These are phyloP conservation scores for Ustilago curta DNA, from an alignment of 1,284 basidiomycete species.

Conservation along the genomic window DNA sequence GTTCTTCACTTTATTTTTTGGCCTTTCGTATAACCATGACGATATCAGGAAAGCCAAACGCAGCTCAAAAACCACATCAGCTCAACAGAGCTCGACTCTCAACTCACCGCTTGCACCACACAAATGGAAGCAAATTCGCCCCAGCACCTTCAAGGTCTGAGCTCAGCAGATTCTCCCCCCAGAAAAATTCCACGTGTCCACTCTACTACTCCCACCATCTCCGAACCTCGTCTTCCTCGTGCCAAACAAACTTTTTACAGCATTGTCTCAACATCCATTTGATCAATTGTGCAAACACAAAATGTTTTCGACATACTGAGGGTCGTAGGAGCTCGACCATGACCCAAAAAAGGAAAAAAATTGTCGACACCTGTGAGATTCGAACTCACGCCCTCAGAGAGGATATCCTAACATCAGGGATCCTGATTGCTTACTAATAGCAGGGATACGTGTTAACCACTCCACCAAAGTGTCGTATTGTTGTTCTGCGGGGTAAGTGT, in stretches of 20 bases:
- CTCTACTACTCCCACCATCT: slow-evolving; percentile 7
- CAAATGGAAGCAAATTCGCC: neutral
- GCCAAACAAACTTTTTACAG: neutral
- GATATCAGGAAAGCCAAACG: no score
- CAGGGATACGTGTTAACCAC: slow-evolving; percentile 60
- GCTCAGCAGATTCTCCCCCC: neutral
- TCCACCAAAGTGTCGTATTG: slow-evolving; percentile 44
- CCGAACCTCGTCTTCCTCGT: neutral
- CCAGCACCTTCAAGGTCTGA: neutral
- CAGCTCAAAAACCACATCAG: no score
- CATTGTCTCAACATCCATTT: slow-evolving; percentile 1
- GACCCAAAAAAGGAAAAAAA: neutral
- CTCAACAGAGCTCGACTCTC: neutral
- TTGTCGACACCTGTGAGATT: slow-evolving; percentile 52
- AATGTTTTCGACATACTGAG: slow-evolving; percentile 7
- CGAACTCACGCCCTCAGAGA: slow-evolving; percentile 60
- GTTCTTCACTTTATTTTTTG: no score
- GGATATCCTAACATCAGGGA: slow-evolving; percentile 45
- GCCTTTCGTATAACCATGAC: no score
- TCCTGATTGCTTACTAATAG: slow-evolving; percentile 23
- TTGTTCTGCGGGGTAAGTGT: slow-evolving; percentile 5
- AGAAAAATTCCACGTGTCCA: neutral
- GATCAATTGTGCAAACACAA: neutral
- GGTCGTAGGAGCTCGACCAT: neutral
- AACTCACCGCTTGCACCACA: neutral